Percentiles rank a stretch among this genome's conserved stretches.
Evolutionary conservation across 805 yeast genomes (phyloP).

Genomic region (Tetrapisispora namnaoensis): DNA sequence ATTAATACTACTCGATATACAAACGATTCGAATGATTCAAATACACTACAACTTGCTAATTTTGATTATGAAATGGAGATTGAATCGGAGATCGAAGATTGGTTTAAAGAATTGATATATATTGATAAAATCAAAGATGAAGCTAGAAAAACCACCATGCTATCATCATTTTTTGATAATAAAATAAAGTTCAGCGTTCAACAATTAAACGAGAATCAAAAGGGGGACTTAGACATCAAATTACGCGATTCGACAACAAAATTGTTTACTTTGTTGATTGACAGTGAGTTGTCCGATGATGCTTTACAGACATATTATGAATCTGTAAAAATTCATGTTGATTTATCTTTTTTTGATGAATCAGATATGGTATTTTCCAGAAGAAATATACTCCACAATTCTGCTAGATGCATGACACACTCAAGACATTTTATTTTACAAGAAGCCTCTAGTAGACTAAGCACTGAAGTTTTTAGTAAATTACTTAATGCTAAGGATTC

Average conservation of each 20-base stretch:
- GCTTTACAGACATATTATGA: slow-evolving; percentile 38
- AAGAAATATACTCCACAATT: slow-evolving; percentile 70
- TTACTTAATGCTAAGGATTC: slow-evolving; percentile 43
- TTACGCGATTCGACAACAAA: slow-evolving; percentile 41
- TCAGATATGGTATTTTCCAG: slow-evolving; percentile 40
- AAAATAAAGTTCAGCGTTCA: slow-evolving; percentile 12
- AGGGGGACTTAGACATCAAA: slow-evolving; percentile 13
- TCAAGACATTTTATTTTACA: slow-evolving; percentile 23
- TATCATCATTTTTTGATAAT: slow-evolving; percentile 19
- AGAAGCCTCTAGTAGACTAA: slow-evolving; percentile 13
- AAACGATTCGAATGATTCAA: background rate
- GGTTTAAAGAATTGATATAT: slow-evolving; percentile 27
- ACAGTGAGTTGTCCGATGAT: slow-evolving; percentile 52
- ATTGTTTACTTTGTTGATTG: slow-evolving; percentile 59
- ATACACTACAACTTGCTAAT: background rate
- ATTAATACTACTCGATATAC: background rate
- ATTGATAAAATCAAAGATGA: slow-evolving; percentile 26
- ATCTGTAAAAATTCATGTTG: slow-evolving; percentile 34
- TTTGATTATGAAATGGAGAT: slow-evolving; percentile 13
- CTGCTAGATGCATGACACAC: slow-evolving; percentile 28
- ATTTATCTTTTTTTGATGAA: slow-evolving; percentile 59
- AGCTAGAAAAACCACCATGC: slow-evolving; percentile 14
- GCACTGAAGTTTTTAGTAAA: slow-evolving; percentile 13
- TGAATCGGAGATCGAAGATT: slow-evolving; percentile 27
- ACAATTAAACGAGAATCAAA: slow-evolving; percentile 6